Evolutionary conservation across 1,284 basidiomycete species (phyloP), one percentile per base, ranked within the genome.

Genomic region (Austroboletus novae-zelandiae): DNA sequence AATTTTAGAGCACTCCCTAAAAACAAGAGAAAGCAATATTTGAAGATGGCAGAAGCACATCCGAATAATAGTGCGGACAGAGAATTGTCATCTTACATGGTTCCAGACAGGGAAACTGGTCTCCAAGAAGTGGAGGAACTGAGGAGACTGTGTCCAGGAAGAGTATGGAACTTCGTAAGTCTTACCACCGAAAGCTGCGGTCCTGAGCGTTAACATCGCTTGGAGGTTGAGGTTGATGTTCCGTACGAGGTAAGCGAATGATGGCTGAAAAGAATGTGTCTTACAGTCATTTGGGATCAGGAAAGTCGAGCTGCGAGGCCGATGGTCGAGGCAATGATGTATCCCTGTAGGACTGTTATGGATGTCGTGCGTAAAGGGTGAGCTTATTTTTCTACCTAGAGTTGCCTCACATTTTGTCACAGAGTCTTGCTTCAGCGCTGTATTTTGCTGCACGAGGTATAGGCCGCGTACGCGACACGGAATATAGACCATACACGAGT

Each of bases 371-470:
- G 83, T 61, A 9, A 27, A 29, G 27, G 27, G 27, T 10, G 23
- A 15, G 29, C 14, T 10, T 29, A 15, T 42, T 32, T 11, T 34
- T 9, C 23, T 9, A 13, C 18, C 15, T 40, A 14, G 13, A 14
- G 7, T 37, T 45, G 44, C 29, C 45, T 61, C 40, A 65, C 40
- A 20, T 4, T 27, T 6, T 5, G 25, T 20, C 20, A 23, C 60
- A 96, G 90, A 95, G 91, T 65, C 83, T 99, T 14, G 91, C 90
- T 0, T 78, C 91, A 47, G 95, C 97, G 0, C 74, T 99, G 6
- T 98, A 89, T 69, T 99, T 99, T 64, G 96, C 96, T 4, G 88
- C 94, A 1, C 77, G 86, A 35, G 94, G 91, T 0, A 60, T 72
- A 34, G 94, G 94, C 0, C 69, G 75, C 40, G 59, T 90, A 0